Conservation (phyloP, 2,329 filamentous ascomycete species). For the Sporothrix euskadiensis region DNA sequence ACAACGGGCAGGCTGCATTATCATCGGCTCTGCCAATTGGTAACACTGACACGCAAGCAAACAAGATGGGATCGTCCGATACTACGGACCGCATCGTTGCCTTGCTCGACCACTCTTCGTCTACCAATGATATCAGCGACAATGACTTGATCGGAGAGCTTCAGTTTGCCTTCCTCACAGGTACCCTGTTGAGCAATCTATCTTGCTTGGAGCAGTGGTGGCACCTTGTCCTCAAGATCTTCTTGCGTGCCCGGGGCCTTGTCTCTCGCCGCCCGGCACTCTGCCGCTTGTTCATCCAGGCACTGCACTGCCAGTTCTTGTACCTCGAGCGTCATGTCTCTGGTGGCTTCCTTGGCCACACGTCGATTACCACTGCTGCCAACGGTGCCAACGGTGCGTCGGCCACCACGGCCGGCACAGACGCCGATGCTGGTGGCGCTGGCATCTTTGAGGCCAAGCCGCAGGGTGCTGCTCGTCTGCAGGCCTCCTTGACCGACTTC, state of each 20-base stretch:
- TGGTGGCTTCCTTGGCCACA: conserved; percentile 32
- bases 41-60: neutral
- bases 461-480: conserved; percentile 42
- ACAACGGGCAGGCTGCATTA: conserved; percentile 17
- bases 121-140: conserved; percentile 34
- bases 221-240: conserved; percentile 53
- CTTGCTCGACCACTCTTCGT: conserved; percentile 32
- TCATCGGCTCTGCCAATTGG: neutral
- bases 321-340: conserved; percentile 55
- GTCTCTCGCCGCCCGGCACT: conserved; percentile 47
- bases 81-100: conserved; percentile 35
- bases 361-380: conserved; percentile 37
- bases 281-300: conserved; percentile 49
- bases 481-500: conserved; percentile 54
- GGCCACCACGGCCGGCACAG: conserved; percentile 18
- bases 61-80: conserved; percentile 29
- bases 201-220: conserved; percentile 65
- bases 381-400: neutral
- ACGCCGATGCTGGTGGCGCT: conserved; percentile 26
- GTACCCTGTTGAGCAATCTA: conserved; percentile 58
- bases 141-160: conserved; percentile 59
- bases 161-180: conserved; percentile 60
- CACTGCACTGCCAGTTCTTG: conserved; percentile 56
- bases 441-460: conserved; percentile 43
- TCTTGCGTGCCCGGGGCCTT: conserved; percentile 54